Evolutionary conservation across 352 stramenopile genomes (phyloP).

Genomic region (Phytopythium helicoides): DNA sequence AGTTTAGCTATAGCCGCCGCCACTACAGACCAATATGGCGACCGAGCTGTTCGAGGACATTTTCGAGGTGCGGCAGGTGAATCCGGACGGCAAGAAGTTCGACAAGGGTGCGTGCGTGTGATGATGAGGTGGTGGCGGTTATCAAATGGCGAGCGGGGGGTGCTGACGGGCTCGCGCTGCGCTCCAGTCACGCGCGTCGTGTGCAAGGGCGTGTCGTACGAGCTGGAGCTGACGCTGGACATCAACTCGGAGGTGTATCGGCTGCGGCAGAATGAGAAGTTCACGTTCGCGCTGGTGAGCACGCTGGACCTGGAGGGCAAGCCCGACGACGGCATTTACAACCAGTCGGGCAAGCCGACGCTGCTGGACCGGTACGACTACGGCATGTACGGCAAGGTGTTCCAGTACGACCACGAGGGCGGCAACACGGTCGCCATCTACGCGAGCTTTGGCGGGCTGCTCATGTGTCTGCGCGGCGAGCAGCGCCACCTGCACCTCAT

Average conservation of each 20-base stretch:
- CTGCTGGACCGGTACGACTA: slow-evolving; percentile 98
- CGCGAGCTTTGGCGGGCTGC: slow-evolving; percentile 95
- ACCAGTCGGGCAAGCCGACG: slow-evolving; percentile 90
- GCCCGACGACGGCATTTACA: slow-evolving; percentile 94
- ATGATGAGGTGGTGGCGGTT: not conserved
- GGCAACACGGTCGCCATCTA: slow-evolving; percentile 94
- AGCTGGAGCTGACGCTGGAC: slow-evolving; percentile 97
- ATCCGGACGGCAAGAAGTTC: slow-evolving; percentile 98
- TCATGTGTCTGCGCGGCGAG: slow-evolving; percentile 97
- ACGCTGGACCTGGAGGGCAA: slow-evolving; percentile 96
- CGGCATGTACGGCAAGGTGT: slow-evolving; percentile 98
- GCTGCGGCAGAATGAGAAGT: slow-evolving; percentile 95
- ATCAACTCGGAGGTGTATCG: slow-evolving; percentile 98
- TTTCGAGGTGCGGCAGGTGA: slow-evolving; percentile 96
- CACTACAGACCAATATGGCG: no score
- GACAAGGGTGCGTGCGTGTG: slow-evolving; percentile 76
- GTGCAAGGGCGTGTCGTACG: slow-evolving; percentile 96
- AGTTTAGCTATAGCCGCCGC: no score
- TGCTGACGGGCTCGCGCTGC: slow-evolving; percentile 10
- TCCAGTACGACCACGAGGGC: slow-evolving; percentile 96
- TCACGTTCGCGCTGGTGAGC: slow-evolving; percentile 94
- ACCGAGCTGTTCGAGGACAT: slow-evolving; percentile 98
- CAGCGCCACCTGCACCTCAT: slow-evolving; percentile 96
- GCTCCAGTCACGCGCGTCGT: slow-evolving; percentile 92
- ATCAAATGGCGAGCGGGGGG: not conserved